Evolutionary conservation across 768 basidiomycete species (phyloP).

Genomic region (Kwoniella dendrophila): DNA sequence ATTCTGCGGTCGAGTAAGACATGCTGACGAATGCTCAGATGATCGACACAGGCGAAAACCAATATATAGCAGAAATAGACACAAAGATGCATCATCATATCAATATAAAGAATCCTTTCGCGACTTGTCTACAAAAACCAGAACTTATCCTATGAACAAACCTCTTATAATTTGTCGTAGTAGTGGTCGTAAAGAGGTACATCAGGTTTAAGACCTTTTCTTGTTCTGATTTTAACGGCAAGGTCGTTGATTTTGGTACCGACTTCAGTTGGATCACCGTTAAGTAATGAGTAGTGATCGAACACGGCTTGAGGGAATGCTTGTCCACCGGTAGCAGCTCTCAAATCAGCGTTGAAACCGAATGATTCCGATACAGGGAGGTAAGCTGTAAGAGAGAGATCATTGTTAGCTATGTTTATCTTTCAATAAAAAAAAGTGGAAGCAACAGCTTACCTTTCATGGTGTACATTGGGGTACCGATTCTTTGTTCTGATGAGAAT

Average conservation of each 20-base stretch:
- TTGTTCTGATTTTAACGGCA: conserved; percentile 75
- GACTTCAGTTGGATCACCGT: conserved; percentile 73
- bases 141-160: neutral
- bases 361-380: conserved; percentile 61
- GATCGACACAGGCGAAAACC: too few relatives aligned
- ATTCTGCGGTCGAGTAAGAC: too few relatives aligned
- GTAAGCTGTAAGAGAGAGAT: conserved; percentile 32
- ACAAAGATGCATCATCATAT: conserved; percentile 21
- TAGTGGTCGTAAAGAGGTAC: conserved; percentile 38
- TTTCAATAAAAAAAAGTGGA: conserved; percentile 75
- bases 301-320: conserved; percentile 88
- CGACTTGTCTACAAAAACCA: too few relatives aligned
- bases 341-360: conserved; percentile 96
- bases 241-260: conserved; percentile 76
- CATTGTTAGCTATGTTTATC: conserved; percentile 3
- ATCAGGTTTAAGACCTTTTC: conserved; percentile 68
- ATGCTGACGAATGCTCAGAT: too few relatives aligned
- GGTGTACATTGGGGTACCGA: conserved; percentile 98
- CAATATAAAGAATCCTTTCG: too few relatives aligned
- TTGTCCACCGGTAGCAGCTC: conserved; percentile 89
- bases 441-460: conserved; percentile 98
- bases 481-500: conserved; percentile 93
- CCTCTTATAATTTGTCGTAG: conserved; percentile 33
- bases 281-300: conserved; percentile 51
- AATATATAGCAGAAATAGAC: conserved; percentile 6